Conservation (phyloP, 139 green algal species). For the Tetraselmis chui region DNA sequence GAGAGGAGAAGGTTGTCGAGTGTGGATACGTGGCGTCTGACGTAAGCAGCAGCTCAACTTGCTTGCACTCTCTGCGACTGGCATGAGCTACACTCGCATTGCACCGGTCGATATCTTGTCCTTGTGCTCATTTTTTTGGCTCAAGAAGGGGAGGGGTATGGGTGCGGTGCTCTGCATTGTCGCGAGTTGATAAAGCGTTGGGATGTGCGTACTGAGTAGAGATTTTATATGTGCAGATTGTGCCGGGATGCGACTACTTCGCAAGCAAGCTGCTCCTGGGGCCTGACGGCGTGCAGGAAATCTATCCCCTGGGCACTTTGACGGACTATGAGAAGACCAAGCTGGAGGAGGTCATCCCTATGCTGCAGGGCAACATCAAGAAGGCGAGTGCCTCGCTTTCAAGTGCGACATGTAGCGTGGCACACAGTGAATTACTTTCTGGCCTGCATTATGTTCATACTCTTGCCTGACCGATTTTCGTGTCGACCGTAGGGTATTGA, state of each 20-base stretch:
- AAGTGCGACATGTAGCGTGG: too few relatives aligned
- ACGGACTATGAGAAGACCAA: slow-evolving; percentile 58
- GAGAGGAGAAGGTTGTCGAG: slow-evolving; percentile 58
- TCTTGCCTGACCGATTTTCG: too few relatives aligned
- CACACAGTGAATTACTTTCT: too few relatives aligned
- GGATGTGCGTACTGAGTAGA: neutral
- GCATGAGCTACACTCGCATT: too few relatives aligned
- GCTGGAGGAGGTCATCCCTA: slow-evolving; percentile 52
- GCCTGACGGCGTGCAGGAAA: slow-evolving; percentile 52
- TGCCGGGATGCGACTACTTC: neutral
- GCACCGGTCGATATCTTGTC: too few relatives aligned
- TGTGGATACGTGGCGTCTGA: slow-evolving; percentile 58
- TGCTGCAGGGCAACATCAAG: slow-evolving; percentile 62
- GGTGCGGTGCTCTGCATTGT: neutral
- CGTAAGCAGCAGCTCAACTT: slow-evolving; percentile 3
- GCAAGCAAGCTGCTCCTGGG: slow-evolving; percentile 44
- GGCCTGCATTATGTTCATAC: too few relatives aligned
- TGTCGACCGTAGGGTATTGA: neutral
- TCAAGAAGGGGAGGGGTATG: neutral
- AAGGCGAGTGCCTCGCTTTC: slow-evolving; percentile 48
- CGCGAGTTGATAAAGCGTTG: neutral
- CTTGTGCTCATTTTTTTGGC: neutral
- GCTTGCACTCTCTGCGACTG: too few relatives aligned
- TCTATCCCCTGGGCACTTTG: slow-evolving; percentile 50
- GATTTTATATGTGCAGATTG: neutral